Evolutionary conservation across 164 flowering plant species (phyloP).

Genomic region (Taxillus chinensis): DNA sequence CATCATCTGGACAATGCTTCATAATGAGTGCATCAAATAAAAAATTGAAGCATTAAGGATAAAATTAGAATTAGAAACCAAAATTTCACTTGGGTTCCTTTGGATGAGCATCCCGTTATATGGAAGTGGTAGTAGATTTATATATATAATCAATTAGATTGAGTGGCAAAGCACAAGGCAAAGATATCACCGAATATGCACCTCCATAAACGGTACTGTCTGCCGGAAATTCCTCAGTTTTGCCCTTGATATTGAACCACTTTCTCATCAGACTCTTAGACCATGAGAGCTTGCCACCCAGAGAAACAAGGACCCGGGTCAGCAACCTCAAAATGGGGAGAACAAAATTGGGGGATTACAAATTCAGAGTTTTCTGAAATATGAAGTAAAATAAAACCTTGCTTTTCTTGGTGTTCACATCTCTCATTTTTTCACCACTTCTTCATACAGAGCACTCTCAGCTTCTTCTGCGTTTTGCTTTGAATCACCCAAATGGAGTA

Average conservation of each 20-base stretch:
- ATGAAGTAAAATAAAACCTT: slow-evolving; percentile 35
- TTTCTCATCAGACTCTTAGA: slow-evolving; percentile 72
- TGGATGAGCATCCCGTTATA: too few species aligned
- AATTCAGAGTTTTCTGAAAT: too few species aligned
- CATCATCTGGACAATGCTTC: slow-evolving; percentile 32
- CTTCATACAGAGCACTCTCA: slow-evolving; percentile 41
- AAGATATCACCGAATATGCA: slow-evolving; percentile 3
- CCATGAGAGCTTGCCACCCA: slow-evolving; percentile 65
- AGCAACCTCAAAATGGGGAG: not conserved
- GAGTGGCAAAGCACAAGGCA: too few species aligned
- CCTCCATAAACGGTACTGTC: slow-evolving; percentile 57
- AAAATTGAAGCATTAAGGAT: too few species aligned
- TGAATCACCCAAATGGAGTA: slow-evolving; percentile 7
- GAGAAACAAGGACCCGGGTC: slow-evolving; percentile 8
- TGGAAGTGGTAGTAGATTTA: too few species aligned
- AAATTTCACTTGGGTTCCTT: too few species aligned
- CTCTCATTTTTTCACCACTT: slow-evolving; percentile 66
- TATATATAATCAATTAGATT: too few species aligned
- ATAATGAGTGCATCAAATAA: not conserved
- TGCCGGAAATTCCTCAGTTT: slow-evolving; percentile 60
- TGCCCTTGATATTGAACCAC: slow-evolving; percentile 82
- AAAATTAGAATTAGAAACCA: too few species aligned
- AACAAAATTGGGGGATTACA: too few species aligned
- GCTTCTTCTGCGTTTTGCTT: slow-evolving; percentile 11
- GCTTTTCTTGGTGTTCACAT: slow-evolving; percentile 81